A percentile compares a stretch with the other conserved stretches of the same genome.
Evolutionary conservation across 345 rosid genomes (phyloP).

Genomic region (Acer yangbiense): DNA sequence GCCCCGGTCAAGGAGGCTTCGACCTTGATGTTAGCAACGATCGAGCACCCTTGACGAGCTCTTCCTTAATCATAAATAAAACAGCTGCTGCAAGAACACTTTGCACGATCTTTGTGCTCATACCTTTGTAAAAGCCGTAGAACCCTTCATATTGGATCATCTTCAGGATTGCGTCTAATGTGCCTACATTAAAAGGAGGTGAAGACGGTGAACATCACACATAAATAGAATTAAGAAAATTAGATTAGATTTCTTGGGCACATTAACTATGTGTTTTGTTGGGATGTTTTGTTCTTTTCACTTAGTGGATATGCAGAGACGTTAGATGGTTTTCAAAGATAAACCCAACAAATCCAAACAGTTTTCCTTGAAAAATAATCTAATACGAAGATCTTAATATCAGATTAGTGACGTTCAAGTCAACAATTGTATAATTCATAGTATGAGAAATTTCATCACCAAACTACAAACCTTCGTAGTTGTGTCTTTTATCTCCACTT

Average conservation of each 20-base stretch:
- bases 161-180: conserved; percentile 81
- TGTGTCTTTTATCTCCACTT: conserved; percentile 73
- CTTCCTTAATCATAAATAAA: conserved; percentile 92
- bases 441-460: neutral
- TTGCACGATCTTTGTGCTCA: conserved; percentile 87
- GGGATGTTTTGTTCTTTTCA: no score
- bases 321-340: no score
- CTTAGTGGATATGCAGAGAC: no score
- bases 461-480: conserved; percentile 63
- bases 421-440: neutral
- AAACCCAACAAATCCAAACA: neutral
- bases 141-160: conserved; percentile 87
- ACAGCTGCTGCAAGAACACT: conserved; percentile 94
- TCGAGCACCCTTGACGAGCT: conserved; percentile 74
- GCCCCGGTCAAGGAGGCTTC: conserved; percentile 36
- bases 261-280: no score
- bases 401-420: neutral
- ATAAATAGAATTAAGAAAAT: neutral
- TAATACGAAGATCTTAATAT: no score
- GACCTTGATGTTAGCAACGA: conserved; percentile 48
- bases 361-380: neutral
- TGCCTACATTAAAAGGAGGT: conserved; percentile 43
- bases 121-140: conserved; percentile 88
- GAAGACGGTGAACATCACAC: neutral
- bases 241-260: neutral